Evolutionary conservation across 2,329 filamentous ascomycete genomes (phyloP).

Genomic region (Metarhizium anisopliae): DNA sequence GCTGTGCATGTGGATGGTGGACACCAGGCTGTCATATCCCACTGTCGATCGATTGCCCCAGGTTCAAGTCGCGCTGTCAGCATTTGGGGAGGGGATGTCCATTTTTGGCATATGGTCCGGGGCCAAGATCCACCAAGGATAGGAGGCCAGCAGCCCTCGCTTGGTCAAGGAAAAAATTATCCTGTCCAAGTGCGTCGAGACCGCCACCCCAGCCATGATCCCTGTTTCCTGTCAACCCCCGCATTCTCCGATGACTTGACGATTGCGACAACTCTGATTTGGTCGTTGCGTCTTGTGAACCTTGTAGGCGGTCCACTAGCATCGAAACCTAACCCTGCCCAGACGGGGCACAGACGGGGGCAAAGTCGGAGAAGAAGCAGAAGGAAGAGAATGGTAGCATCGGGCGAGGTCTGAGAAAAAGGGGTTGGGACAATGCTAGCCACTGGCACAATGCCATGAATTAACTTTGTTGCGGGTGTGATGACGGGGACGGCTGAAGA

Average conservation of each 20-base stretch:
- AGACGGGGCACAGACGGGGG: neutral
- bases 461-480: neutral
- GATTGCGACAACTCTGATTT: neutral
- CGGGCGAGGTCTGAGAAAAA: neutral
- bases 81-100: neutral
- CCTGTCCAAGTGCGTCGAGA: neutral
- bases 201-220: neutral
- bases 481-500: neutral
- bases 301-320: neutral
- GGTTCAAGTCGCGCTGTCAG: too few species aligned
- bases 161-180: too few species aligned
- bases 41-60: too few species aligned
- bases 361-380: neutral
- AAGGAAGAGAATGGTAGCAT: neutral
- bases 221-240: neutral
- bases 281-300: neutral
- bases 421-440: neutral
- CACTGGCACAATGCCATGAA: too few species aligned
- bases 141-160: too few species aligned
- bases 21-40: too few species aligned
- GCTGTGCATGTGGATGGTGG: too few species aligned
- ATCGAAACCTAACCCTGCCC: constrained; percentile 4
- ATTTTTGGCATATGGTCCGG: neutral
- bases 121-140: neutral
- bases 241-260: neutral